Conservation (phyloP, 441 rosid genomes). For the Flueggea neowawraea region DNA sequence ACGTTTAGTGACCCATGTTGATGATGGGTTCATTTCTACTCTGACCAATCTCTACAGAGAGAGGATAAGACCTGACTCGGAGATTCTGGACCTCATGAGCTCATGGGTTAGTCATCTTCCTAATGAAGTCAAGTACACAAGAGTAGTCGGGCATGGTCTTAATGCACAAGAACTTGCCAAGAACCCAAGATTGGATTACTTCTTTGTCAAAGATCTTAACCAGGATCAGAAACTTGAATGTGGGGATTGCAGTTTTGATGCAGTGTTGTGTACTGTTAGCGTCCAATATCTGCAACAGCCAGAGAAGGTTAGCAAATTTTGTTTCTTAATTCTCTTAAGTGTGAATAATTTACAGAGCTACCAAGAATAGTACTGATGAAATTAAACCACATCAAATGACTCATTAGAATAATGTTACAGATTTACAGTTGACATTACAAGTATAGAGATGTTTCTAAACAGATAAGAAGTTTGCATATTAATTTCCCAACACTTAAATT, state of each 20-base stretch:
- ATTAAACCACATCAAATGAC: no score
- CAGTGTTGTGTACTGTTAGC: constrained; percentile 78
- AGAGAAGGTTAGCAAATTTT: constrained; percentile 68
- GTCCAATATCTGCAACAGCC: constrained; percentile 89
- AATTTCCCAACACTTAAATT: no score
- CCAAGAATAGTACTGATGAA: no score
- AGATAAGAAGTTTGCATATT: no score
- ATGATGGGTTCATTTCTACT: constrained; percentile 64
- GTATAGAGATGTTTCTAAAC: no score
- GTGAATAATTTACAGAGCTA: no score
- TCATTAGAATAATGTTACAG: no score
- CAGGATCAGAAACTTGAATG: constrained; percentile 55
- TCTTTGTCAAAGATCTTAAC: constrained; percentile 79
- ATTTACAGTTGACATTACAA: no score
- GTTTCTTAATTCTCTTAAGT: no score
- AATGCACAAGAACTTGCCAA: constrained; percentile 84
- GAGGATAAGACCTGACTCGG: constrained; percentile 53
- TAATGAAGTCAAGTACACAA: constrained; percentile 47
- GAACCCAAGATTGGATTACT: constrained; percentile 50
- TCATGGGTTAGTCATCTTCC: constrained; percentile 97
- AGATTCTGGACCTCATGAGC: constrained; percentile 84
- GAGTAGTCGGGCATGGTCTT: constrained; percentile 90
- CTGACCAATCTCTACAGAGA: constrained; percentile 65
- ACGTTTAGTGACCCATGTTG: constrained; percentile 85
- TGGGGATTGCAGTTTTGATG: constrained; percentile 57